A percentile compares a stretch with the other conserved stretches of the same genome.
These are phyloP conservation scores for Leishmania lainsoni DNA, from an alignment of 208 protist species.

Conservation along the genomic window DNA sequence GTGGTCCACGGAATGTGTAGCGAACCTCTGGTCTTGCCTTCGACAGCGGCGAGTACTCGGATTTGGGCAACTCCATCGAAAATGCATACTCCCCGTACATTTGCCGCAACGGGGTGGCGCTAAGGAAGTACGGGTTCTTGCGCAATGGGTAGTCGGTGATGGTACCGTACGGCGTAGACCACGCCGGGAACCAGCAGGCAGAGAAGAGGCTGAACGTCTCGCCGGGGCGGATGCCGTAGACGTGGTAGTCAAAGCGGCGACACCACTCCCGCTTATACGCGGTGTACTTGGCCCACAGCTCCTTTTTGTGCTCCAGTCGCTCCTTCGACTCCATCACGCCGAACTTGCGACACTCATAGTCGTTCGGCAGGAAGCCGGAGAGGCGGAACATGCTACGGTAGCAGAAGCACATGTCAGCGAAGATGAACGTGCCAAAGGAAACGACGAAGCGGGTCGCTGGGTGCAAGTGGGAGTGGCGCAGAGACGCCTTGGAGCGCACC, in stretches of 20 bases:
- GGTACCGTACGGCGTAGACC: constrained; percentile 61
- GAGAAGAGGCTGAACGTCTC: constrained; percentile 86
- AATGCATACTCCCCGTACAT: constrained; percentile 59
- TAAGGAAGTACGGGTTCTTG: constrained; percentile 92
- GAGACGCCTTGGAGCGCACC: constrained; percentile 74
- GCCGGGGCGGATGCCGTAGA: constrained; percentile 86
- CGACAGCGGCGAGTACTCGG: constrained; percentile 62
- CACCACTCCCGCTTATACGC: constrained; percentile 92
- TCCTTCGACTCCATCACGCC: constrained; percentile 83
- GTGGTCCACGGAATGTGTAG: constrained; percentile 77
- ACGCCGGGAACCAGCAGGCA: constrained; percentile 74
- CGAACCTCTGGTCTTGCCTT: constrained; percentile 74
- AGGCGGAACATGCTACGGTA: constrained; percentile 87
- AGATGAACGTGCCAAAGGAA: constrained; percentile 55
- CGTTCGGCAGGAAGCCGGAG: constrained; percentile 81
- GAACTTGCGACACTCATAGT: constrained; percentile 88
- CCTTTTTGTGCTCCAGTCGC: constrained; percentile 74
- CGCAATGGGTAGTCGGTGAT: constrained; percentile 82
- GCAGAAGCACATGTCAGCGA: constrained; percentile 70
- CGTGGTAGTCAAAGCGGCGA: constrained; percentile 90
- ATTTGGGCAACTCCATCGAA: constrained; percentile 50
- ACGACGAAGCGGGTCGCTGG: constrained; percentile 37
- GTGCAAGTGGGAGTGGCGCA: constrained; percentile 49
- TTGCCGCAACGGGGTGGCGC: constrained; percentile 68
- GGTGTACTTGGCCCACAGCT: constrained; percentile 85